Base-by-base conservation (phyloP, 2,329 filamentous ascomycete genomes). In the Allantophomopsis lycopodina region DNA sequence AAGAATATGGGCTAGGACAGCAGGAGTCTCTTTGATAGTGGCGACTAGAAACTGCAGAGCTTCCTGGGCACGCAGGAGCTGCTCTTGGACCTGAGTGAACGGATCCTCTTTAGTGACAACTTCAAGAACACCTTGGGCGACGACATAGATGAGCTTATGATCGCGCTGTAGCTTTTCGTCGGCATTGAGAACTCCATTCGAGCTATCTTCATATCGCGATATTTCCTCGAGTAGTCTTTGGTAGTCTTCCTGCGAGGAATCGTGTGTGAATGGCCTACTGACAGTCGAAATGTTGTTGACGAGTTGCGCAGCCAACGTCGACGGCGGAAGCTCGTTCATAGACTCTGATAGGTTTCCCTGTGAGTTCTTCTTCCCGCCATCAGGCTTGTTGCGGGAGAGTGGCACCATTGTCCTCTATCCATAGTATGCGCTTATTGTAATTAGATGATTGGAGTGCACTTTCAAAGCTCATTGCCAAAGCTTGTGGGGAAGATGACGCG, bases 231-330 rank as follows among this genome's bases (percentile, higher is more conserved):
- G 69, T 2, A 95, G 69, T 39, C 79, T 76, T 45, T 82, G 78
- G 46, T 95, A 79, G 37, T 85, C 82, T 48, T 79, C 76, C 39
- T 72, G 72, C 50, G 73, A 70, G 39, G 72, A 70, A 10, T 28
- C 23, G 10, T 28, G 23, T 5, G 23, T 28, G 10, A 28, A 28
- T 35, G 71, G 74, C 45, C 68, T 71, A 38, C 71, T 68, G 37
- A 73, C 73, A 16, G 80, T 72, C 34, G 81, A 76, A 45, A 87
- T 77, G 55, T 84, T 85, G 55, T 84, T 79, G 46, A 91, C 85
- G 42, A 95, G 77, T 58, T 93, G 84, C 11, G 85, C 85, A 39
- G 88, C 86, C 52, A 94, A 70, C 8, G 87, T 93, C 13, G 88
- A 94, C 11, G 86, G 82, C 32, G 77, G 76, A 40, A 34, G 32